phyloP scores from a whole-genome alignment of 1,139 yeast genomes.

The Yamadazyma atlantica region DNA sequence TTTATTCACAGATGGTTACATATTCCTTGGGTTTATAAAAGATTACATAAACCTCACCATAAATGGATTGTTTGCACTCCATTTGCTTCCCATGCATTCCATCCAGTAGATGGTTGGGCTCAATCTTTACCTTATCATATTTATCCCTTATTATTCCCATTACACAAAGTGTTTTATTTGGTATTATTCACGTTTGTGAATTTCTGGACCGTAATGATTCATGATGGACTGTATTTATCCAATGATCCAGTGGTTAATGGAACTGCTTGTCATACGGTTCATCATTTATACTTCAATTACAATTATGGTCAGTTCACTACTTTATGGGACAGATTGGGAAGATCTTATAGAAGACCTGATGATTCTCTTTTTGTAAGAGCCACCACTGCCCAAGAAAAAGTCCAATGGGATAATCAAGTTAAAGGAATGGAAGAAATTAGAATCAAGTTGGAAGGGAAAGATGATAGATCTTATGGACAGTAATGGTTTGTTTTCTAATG shows the following conservation, averaged over 20 bases:
- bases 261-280: constrained; percentile 97
- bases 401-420: constrained; percentile 73
- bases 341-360: constrained; percentile 91
- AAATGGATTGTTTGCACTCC: constrained; percentile 99
- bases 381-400: constrained; percentile 49
- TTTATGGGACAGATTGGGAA: constrained; percentile 94
- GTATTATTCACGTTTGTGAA: constrained; percentile 84
- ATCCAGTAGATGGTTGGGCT: constrained; percentile 92
- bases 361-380: constrained; percentile 73
- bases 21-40: constrained; percentile 84
- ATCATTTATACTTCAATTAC: constrained; percentile 93
- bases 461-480: constrained; percentile 45
- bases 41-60: constrained; percentile 96
- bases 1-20: constrained; percentile 90
- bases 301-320: constrained; percentile 98
- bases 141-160: constrained; percentile 87
- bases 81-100: constrained; percentile 98
- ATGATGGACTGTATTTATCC: constrained; percentile 93
- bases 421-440: constrained; percentile 79
- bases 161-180: constrained; percentile 83
- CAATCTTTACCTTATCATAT: constrained; percentile 93
- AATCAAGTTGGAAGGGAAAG: constrained; percentile 72
- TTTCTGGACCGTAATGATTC: constrained; percentile 98
- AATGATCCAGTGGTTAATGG: constrained; percentile 94
- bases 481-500: neutral